Conservation (phyloP, 208 protist genomes). For the Trypanosoma conorhini region DNA sequence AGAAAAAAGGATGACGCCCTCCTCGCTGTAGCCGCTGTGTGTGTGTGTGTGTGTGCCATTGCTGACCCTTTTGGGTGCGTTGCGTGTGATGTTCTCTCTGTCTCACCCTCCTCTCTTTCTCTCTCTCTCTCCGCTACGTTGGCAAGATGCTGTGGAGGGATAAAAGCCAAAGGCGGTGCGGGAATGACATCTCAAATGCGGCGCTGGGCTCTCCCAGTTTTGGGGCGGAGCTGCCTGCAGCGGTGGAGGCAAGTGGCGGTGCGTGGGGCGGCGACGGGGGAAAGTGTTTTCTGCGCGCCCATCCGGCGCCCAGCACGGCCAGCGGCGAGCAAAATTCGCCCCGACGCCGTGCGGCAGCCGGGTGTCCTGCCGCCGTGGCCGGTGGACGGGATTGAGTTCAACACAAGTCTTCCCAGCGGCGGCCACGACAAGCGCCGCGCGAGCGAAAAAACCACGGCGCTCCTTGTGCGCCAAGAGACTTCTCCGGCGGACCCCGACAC, state of each 20-base stretch:
- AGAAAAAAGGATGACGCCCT: not conserved
- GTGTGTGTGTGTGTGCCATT: not conserved
- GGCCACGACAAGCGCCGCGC: slow-evolving; percentile 51
- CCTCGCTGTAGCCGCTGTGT: not conserved
- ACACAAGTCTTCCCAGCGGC: slow-evolving; percentile 40
- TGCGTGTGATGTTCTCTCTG: not conserved
- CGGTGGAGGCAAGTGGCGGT: not conserved
- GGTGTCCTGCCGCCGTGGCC: slow-evolving; percentile 61
- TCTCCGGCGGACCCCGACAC: not conserved
- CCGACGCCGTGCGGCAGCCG: not conserved
- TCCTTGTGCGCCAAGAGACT: not conserved
- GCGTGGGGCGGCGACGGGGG: not conserved
- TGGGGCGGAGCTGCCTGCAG: not conserved
- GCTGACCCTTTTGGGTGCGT: not conserved
- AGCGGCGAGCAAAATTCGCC: not conserved
- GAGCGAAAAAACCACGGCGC: slow-evolving; percentile 10
- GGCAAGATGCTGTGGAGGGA: not conserved
- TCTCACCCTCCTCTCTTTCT: not conserved
- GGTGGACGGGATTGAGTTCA: slow-evolving; percentile 69
- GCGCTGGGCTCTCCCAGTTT: not conserved
- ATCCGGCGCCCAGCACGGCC: not conserved
- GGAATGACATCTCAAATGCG: not conserved
- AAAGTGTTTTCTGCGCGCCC: too few species aligned
- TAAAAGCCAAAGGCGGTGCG: not conserved
- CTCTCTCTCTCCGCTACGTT: not conserved